Conservation (phyloP, 2,329 filamentous ascomycete genomes). For the Aureobasidium sp. region DNA sequence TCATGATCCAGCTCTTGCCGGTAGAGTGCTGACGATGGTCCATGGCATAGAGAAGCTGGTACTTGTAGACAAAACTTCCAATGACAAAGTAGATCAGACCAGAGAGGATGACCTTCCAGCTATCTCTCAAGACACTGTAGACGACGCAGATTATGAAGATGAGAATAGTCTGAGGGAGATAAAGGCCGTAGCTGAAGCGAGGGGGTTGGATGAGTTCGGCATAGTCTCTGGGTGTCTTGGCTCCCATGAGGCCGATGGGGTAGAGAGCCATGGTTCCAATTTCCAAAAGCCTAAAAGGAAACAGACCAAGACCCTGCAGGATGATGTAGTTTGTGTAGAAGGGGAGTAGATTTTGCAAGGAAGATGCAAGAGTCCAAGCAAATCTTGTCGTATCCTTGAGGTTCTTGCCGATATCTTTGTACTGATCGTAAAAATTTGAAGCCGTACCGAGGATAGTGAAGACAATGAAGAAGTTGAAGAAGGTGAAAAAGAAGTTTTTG, state of each 20-base stretch:
- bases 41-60: slow-evolving; percentile 97
- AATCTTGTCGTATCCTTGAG: slow-evolving; percentile 73
- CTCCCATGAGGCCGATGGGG: slow-evolving; percentile 66
- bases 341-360: slow-evolving; percentile 63
- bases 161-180: slow-evolving; percentile 82
- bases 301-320: slow-evolving; percentile 84
- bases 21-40: slow-evolving; percentile 92
- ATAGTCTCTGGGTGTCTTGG: slow-evolving; percentile 84
- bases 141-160: slow-evolving; percentile 93
- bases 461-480: slow-evolving; percentile 97
- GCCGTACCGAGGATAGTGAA: slow-evolving; percentile 83
- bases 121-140: slow-evolving; percentile 76
- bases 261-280: slow-evolving; percentile 80
- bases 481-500: slow-evolving; percentile 99
- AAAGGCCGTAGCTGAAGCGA: slow-evolving; percentile 92
- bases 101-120: slow-evolving; percentile 72
- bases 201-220: slow-evolving; percentile 74
- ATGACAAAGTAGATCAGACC: slow-evolving; percentile 76
- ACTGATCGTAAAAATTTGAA: slow-evolving; percentile 46
- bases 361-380: slow-evolving; percentile 64
- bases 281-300: slow-evolving; percentile 85
- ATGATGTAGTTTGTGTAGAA: slow-evolving; percentile 96
- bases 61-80: slow-evolving; percentile 88
- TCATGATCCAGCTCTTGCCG: slow-evolving; percentile 91
- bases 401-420: slow-evolving; percentile 57